Base-by-base conservation (phyloP, 345 rosid species). In the Eucalyptus microcorys region DNA sequence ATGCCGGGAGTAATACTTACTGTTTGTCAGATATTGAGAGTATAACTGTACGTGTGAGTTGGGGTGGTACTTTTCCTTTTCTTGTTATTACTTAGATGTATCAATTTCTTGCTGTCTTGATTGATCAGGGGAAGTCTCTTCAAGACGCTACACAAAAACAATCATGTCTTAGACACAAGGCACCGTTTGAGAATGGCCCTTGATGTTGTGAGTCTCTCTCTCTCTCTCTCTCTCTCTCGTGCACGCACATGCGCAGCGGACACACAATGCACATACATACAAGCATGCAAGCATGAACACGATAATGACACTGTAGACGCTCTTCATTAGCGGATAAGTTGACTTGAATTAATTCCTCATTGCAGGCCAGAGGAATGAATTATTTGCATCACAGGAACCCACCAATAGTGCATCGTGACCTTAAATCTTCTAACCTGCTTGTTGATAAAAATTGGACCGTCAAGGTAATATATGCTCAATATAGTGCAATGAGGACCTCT, bases 301-400 rank as follows among this genome's bases (percentile, higher is more conserved):
- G 47, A 40, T 68, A 76, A 76, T 13, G 27, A 21, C 15, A 76
- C 24, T 40, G 30, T 76, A 40, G 14, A 76, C 3, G 5, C 84
- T 59, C 91, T 19, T 50, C 64, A 22, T 86, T 49, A 40, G 84
- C 5, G 3, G 84, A 76, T 40, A 76, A 76, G 84, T 76, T 37
- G 13, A 76, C 47, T 76, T 4, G 15, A 76, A 81, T 57, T 66
- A 7, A 22, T 27, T 42, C 81, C 61, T 87, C 66, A 49, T 87
- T 93, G 91, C 95, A 97, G 99, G 99, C 98, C 86, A 92, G 95
- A 92, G 99, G 98, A 85, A 96, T 96, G 99, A 96, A 97, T 90
- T 97, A 97, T 92, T 93, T 96, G 91, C 99, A 97, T 90, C 96
- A 89, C 84, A 94, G 99, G 89, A 95, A 94, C 90, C 99, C 98